These are phyloP conservation scores for Immersiella caudata DNA, from an alignment of 495 filamentous ascomycete species.

Conservation along the genomic window DNA sequence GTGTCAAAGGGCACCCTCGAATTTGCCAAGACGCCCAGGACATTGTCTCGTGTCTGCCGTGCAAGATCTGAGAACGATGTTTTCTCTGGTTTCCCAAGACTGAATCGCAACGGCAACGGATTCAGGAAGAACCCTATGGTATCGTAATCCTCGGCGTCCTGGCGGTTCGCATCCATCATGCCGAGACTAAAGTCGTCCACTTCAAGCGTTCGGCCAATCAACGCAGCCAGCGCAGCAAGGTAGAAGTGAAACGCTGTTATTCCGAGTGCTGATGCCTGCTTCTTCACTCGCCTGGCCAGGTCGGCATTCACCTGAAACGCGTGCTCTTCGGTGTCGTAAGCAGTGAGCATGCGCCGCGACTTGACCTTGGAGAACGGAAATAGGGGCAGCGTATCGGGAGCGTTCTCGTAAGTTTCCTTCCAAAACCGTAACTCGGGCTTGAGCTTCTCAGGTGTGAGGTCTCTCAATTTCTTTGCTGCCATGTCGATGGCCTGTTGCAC, in stretches of 20 bases:
- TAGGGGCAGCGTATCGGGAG: neutral
- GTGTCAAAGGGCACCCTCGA: constrained; percentile 1
- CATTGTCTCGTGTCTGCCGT: neutral
- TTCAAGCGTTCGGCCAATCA: neutral
- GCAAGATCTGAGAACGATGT: neutral
- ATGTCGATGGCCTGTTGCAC: neutral
- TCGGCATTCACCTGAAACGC: neutral
- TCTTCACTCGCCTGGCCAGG: neutral
- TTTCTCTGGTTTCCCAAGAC: neutral
- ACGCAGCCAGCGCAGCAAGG: neutral
- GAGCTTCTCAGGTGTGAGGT: neutral
- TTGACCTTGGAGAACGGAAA: neutral
- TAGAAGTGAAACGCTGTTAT: constrained; percentile 18
- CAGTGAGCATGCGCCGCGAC: neutral
- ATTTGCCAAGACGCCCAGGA: neutral
- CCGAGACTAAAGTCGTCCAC: constrained; percentile 3
- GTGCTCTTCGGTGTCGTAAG: neutral
- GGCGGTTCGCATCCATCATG: constrained; percentile 10
- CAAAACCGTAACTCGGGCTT: neutral
- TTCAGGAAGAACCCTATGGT: constrained; percentile 3
- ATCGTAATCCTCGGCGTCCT: neutral
- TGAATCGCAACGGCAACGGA: neutral
- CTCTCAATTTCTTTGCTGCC: neutral
- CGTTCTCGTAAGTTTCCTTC: neutral
- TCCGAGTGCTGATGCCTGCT: neutral